Evolutionary conservation across 169 alveolate genomes (phyloP), one percentile per base, ranked within the genome.

Genomic region (Eimeria zaria): DNA sequence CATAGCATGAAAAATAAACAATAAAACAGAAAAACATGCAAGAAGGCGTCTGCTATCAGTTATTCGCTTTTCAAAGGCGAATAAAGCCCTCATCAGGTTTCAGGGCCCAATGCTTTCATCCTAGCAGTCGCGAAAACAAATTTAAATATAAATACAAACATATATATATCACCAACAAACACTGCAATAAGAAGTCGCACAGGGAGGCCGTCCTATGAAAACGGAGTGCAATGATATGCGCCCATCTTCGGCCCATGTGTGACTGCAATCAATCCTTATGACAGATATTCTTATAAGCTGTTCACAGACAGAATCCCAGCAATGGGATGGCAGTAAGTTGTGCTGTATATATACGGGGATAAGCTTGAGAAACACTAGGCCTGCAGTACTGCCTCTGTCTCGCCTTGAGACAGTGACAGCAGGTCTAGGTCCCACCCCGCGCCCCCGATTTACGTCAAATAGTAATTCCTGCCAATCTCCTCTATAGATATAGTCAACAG

Each of bases 51-150:
- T n/a, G 80, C 80, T 1, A 22, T 39, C 41, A 69, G 51, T 69
- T 69, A 64, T 6, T n/a, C 41, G 46, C 24, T 30, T 9, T 2
- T 76, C n/a, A 51, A 1, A 76, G n/a, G 53, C 60, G 12, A 46
- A 41, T 33, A 1, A 76, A 0, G 1, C 39, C 62, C 36, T 30
- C 60, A 41, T 36, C 62, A 39, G 48, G 53, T 27, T 1, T 48
- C 60, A 24, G 87, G 20, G 55, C 60, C 62, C 87, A 76, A 76
- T 41, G 87, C 87, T 36, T 1, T 33, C 60, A 76, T 41, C 87
- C 87, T 14, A 22, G 80, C 80, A 60, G 69, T n/a, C n/a, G 20
- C 12, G 1, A 14, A 60, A 4, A 60, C 69, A 60, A 60, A 60
- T n/a, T 60, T 60, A 14, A 60, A 60, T 22, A 18, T n/a, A 18